Conservation (phyloP, 192 early-diverging fungal genomes). For the Backusella tuberculispora region DNA sequence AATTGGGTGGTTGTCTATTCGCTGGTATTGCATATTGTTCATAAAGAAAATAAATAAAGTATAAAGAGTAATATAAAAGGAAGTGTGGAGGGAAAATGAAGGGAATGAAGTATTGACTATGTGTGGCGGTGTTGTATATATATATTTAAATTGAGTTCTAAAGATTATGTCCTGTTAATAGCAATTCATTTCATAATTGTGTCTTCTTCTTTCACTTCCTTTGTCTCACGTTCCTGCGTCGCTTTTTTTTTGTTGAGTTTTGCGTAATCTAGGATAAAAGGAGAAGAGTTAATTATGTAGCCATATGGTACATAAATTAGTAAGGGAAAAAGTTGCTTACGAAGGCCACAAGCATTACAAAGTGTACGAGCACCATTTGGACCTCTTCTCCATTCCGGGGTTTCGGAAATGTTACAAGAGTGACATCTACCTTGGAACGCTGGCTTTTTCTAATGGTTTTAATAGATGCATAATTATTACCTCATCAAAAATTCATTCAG, state of each 20-base stretch:
- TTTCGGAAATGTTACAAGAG: constrained; percentile 84
- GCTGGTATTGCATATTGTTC: background rate
- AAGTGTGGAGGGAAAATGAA: background rate
- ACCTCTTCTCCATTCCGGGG: constrained; percentile 94
- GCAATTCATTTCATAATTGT: constrained; percentile 23
- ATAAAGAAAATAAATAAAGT: background rate
- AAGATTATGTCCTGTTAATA: background rate
- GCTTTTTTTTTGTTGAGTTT: constrained; percentile 21
- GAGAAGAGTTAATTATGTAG: background rate
- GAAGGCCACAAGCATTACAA: constrained; percentile 94
- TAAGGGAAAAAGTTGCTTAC: constrained; percentile 51
- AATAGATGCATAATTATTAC: constrained; percentile 16
- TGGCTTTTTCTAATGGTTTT: constrained; percentile 16
- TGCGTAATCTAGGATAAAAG: constrained; percentile 23
- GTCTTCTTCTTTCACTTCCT: constrained; percentile 5
- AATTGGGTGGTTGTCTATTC: background rate
- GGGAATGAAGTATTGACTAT: background rate
- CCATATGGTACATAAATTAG: background rate
- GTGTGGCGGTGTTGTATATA: background rate
- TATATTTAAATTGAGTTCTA: background rate
- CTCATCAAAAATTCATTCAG: background rate
- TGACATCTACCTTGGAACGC: constrained; percentile 53
- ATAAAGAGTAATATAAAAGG: background rate
- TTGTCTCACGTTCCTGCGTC: background rate
- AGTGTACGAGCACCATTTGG: constrained; percentile 89